Evolutionary conservation across 495 filamentous ascomycete genomes (phyloP).

Genomic region (Daldinia decipiens): DNA sequence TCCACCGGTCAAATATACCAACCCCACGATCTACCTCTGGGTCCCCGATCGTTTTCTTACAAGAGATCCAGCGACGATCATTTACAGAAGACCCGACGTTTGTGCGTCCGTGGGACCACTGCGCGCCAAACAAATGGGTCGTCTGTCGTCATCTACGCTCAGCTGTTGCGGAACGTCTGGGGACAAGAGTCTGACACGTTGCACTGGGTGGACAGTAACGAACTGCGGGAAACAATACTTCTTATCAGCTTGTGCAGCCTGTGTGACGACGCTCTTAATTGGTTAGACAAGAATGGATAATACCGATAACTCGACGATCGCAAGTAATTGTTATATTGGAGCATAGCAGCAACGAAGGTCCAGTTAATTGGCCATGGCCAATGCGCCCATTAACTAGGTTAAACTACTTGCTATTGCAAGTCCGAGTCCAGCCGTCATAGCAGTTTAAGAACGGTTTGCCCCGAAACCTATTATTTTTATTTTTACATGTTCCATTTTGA

Average conservation of each 20-base stretch:
- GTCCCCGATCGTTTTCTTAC: constrained; percentile 32
- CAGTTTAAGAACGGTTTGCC: too few species aligned
- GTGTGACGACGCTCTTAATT: constrained; percentile 31
- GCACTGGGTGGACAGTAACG: constrained; percentile 12
- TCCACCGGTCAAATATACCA: constrained; percentile 11
- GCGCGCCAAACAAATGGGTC: constrained; percentile 32
- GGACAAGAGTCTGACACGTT: constrained; percentile 38
- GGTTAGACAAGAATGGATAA: background rate
- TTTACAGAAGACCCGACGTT: constrained; percentile 5
- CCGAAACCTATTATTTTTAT: too few species aligned
- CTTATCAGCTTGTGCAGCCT: constrained; percentile 10
- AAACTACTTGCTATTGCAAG: too few species aligned
- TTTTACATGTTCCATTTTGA: too few species aligned
- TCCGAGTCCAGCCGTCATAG: too few species aligned
- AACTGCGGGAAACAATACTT: constrained; percentile 16
- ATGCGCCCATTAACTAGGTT: background rate
- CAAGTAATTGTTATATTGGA: background rate
- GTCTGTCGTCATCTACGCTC: constrained; percentile 32
- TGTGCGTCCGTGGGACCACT: constrained; percentile 17
- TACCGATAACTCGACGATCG: background rate
- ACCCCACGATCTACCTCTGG: constrained; percentile 38
- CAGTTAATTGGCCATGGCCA: background rate
- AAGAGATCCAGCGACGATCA: constrained; percentile 29
- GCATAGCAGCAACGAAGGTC: background rate
- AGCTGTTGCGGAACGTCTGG: constrained; percentile 14